Conservation (phyloP, 345 rosid genomes). For the Arabidopsis arenosa region DNA sequence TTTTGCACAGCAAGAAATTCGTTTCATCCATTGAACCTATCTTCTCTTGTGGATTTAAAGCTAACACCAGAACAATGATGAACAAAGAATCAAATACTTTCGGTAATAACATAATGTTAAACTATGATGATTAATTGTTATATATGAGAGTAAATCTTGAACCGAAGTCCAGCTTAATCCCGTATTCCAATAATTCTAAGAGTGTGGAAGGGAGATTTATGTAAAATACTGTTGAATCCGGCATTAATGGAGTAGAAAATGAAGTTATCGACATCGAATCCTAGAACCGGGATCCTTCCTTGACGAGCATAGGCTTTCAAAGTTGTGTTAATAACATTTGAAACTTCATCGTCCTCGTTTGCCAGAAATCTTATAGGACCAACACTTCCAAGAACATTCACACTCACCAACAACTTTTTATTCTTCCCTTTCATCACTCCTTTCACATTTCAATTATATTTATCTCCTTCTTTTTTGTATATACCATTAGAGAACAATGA, state of each 20-base stretch:
- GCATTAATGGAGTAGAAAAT: constrained; percentile 52
- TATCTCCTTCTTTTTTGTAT: constrained; percentile 19
- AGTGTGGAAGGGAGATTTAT: neutral
- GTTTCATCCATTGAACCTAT: constrained; percentile 32
- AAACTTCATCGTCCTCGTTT: constrained; percentile 59
- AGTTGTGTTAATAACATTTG: constrained; percentile 62
- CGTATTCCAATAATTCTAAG: neutral
- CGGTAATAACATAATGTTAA: too few relatives aligned
- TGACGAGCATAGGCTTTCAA: constrained; percentile 78
- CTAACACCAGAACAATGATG: constrained; percentile 31
- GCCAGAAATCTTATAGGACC: constrained; percentile 79
- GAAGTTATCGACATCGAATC: constrained; percentile 58
- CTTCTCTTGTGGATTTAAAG: constrained; percentile 28
- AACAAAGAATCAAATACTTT: neutral
- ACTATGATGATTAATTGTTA: too few relatives aligned
- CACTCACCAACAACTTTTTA: constrained; percentile 56
- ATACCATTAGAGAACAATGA: neutral
- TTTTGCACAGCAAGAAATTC: constrained; percentile 30
- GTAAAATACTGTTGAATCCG: constrained; percentile 50
- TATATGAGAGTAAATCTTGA: too few relatives aligned
- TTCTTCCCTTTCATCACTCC: constrained; percentile 46
- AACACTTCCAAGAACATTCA: constrained; percentile 78
- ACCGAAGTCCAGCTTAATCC: neutral
- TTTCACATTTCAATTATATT: neutral
- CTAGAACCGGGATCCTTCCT: constrained; percentile 81